These are phyloP conservation scores for Crithidia thermophila DNA, from an alignment of 208 protist species.

Conservation along the genomic window DNA sequence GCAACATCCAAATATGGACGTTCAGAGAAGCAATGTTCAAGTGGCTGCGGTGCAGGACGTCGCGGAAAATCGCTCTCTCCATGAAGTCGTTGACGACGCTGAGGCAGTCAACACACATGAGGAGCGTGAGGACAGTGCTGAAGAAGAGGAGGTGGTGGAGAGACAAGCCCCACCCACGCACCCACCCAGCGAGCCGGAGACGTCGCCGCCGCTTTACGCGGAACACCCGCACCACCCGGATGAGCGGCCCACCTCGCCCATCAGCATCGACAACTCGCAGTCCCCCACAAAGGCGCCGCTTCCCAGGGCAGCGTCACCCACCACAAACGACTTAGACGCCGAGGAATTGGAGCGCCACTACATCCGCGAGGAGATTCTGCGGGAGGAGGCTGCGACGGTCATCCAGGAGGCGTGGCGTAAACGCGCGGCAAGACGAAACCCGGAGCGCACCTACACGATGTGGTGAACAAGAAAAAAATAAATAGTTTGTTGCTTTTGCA, in stretches of 20 bases:
- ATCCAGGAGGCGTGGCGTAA: slow-evolving; percentile 55
- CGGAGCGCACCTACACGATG: slow-evolving; percentile 6
- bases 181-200: too few species aligned
- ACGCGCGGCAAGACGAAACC: neutral
- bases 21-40: too few species aligned
- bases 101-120: too few species aligned
- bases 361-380: slow-evolving; percentile 37
- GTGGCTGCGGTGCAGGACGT: too few species aligned
- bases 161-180: neutral
- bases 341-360: slow-evolving; percentile 25
- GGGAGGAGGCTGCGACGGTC: slow-evolving; percentile 54
- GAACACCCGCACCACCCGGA: neutral
- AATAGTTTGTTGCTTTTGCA: too few species aligned
- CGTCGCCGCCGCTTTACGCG: neutral
- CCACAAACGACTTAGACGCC: neutral
- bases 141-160: neutral
- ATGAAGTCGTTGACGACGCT: too few species aligned
- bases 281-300: neutral
- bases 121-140: neutral
- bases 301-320: too few species aligned
- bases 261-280: neutral
- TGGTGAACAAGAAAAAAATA: too few species aligned
- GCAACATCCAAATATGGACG: too few species aligned
- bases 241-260: neutral
- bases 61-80: too few species aligned